These are phyloP conservation scores for Dunaliella primolecta DNA, from an alignment of 139 green algal genomes.

Conservation along the genomic window DNA sequence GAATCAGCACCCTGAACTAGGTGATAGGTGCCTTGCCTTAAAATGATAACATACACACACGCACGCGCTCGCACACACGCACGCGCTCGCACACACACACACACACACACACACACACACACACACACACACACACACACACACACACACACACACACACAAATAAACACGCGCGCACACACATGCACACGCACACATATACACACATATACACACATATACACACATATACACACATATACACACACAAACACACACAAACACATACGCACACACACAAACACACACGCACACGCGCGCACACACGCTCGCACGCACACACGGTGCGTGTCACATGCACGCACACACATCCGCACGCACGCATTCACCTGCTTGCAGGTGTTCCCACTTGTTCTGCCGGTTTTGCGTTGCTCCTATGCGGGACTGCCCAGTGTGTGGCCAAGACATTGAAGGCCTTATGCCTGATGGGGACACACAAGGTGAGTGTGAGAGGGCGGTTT, in stretches of 20 bases:
- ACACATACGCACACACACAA: background rate
- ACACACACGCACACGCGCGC: background rate
- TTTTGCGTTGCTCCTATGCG: constrained; percentile 31
- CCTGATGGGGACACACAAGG: constrained; percentile 38
- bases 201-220: too few species aligned
- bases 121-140: too few species aligned
- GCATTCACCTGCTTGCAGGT: background rate
- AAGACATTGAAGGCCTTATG: constrained; percentile 35
- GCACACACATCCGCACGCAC: background rate
- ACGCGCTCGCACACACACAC: too few species aligned
- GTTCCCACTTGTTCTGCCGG: constrained; percentile 38
- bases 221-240: background rate
- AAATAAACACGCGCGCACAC: too few species aligned
- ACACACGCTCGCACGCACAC: background rate
- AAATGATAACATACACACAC: too few species aligned
- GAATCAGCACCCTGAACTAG: too few species aligned
- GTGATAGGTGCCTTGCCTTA: too few species aligned
- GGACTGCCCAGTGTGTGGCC: constrained; percentile 55
- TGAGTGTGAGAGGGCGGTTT: background rate
- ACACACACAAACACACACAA: too few species aligned
- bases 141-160: too few species aligned
- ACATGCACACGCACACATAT: too few species aligned
- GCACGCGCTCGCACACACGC: too few species aligned
- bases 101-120: too few species aligned
- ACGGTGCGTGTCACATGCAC: background rate